Conservation (phyloP, 768 basidiomycete species). For the Collybia sordida region DNA sequence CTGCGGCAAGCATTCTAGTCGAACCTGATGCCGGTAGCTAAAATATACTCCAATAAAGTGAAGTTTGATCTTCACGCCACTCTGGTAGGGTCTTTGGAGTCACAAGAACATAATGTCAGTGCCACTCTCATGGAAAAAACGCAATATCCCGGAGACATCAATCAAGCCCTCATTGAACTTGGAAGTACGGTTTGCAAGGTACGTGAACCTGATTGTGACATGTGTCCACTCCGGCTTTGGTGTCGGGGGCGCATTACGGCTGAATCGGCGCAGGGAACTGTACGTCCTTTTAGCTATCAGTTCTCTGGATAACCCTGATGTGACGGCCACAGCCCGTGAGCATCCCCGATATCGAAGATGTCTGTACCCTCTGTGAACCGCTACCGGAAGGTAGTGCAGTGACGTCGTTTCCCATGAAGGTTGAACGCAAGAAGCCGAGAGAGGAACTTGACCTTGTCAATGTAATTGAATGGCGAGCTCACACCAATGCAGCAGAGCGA, state of each 20-base stretch:
- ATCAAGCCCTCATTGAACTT: constrained; percentile 93
- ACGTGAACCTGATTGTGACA: constrained; percentile 68
- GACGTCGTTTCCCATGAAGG: constrained; percentile 86
- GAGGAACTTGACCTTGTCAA: constrained; percentile 85
- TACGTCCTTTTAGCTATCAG: background rate
- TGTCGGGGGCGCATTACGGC: constrained; percentile 60
- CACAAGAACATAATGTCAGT: background rate
- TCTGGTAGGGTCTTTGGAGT: background rate
- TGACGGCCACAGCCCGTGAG: background rate
- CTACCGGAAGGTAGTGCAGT: constrained; percentile 43
- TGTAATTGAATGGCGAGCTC: constrained; percentile 75
- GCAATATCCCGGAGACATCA: constrained; percentile 76
- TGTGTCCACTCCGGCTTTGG: constrained; percentile 68
- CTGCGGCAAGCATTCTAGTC: constrained; percentile 70
- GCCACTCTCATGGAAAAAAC: constrained; percentile 9
- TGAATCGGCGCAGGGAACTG: background rate
- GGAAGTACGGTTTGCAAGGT: constrained; percentile 93
- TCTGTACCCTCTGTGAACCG: constrained; percentile 68
- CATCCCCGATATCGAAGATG: constrained; percentile 71
- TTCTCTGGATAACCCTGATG: background rate
- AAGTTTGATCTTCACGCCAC: background rate
- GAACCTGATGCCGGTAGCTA: constrained; percentile 22
- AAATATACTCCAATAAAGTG: too few species aligned
- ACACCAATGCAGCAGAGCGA: constrained; percentile 34
- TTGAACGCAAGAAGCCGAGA: constrained; percentile 76